Conservation (phyloP, 2,329 filamentous ascomycete species). For the Basipetospora chlamydospora region DNA sequence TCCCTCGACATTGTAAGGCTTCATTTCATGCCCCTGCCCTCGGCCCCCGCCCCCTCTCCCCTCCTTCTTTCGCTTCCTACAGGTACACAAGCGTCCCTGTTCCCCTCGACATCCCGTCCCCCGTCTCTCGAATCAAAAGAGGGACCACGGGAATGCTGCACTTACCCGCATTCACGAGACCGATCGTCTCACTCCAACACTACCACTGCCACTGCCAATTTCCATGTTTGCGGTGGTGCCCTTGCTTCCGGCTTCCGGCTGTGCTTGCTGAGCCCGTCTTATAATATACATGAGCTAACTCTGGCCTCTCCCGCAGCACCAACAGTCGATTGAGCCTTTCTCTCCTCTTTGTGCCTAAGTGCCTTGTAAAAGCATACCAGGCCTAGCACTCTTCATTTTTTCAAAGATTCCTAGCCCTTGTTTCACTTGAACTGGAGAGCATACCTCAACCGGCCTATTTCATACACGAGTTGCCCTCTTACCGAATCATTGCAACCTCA, state of each 20-base stretch:
- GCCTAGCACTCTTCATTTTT: neutral
- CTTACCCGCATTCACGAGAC: constrained; percentile 6
- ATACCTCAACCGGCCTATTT: neutral
- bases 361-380: too few relatives aligned
- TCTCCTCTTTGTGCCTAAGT: too few relatives aligned
- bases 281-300: constrained; percentile 1
- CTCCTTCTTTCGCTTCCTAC: neutral
- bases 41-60: neutral
- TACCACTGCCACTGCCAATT: too few relatives aligned
- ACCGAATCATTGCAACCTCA: neutral
- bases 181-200: constrained; percentile 4
- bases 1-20: too few relatives aligned
- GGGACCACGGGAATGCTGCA: constrained; percentile 2
- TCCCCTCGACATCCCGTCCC: neutral
- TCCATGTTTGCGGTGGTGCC: constrained; percentile 4
- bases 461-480: neutral
- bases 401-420: neutral
- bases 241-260: neutral
- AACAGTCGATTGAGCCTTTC: too few relatives aligned
- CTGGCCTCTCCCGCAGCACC: neutral
- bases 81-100: neutral
- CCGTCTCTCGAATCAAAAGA: constrained; percentile 3
- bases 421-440: neutral
- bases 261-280: neutral
- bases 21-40: too few relatives aligned